Percentiles rank a stretch among this genome's conserved stretches.
These are phyloP conservation scores for Diospyros kaki DNA, from an alignment of 148 eudicot genomes.

Conservation along the genomic window DNA sequence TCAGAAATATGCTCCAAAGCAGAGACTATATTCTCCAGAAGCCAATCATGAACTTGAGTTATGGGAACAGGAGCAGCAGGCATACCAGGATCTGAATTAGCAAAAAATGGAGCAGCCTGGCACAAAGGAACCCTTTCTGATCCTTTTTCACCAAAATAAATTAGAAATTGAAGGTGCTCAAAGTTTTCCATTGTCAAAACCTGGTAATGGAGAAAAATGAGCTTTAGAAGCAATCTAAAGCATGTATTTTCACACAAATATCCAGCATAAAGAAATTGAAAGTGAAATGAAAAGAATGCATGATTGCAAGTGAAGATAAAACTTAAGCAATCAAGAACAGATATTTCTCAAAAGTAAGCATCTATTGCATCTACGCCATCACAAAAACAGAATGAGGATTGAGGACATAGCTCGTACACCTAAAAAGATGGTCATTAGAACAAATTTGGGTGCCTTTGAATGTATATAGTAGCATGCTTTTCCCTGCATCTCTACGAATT, in stretches of 20 bases:
- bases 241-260: not conserved
- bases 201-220: conserved; percentile 31
- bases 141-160: conserved; percentile 80
- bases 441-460: no score
- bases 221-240: not conserved
- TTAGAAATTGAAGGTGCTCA: conserved; percentile 78
- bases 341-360: not conserved
- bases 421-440: no score
- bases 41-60: conserved; percentile 87
- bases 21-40: conserved; percentile 63
- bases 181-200: conserved; percentile 86
- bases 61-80: conserved; percentile 95
- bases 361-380: not conserved
- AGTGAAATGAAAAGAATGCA: not conserved
- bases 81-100: conserved; percentile 97
- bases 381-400: not conserved
- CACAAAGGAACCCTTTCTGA: conserved; percentile 68
- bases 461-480: no score
- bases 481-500: no score
- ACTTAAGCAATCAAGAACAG: not conserved
- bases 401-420: not conserved
- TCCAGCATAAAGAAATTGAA: not conserved
- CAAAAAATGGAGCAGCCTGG: conserved; percentile 88
- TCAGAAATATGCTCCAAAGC: conserved; percentile 76
- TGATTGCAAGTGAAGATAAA: not conserved